Evolutionary conservation across 768 basidiomycete species (phyloP).

Genomic region (Suillus luteus): DNA sequence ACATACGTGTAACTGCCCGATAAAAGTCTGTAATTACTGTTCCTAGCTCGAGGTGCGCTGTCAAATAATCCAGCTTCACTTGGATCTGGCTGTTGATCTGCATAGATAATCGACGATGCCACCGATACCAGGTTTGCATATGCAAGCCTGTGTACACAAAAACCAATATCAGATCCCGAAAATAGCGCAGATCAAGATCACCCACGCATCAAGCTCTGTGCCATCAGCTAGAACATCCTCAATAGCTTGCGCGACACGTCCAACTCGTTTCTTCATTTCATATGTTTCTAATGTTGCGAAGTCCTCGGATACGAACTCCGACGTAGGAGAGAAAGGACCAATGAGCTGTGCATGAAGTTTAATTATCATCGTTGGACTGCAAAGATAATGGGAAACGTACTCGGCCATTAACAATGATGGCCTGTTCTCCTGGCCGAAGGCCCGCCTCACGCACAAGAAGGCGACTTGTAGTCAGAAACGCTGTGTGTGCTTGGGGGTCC

Average conservation of each 20-base stretch:
- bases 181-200: conserved; percentile 11
- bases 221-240: conserved; percentile 47
- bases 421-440: conserved; percentile 61
- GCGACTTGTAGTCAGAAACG: conserved; percentile 47
- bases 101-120: conserved; percentile 71
- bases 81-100: conserved; percentile 70
- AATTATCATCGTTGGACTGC: conserved; percentile 10
- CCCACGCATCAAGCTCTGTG: conserved; percentile 45
- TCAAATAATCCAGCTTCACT: conserved; percentile 76
- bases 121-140: conserved; percentile 63
- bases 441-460: conserved; percentile 56
- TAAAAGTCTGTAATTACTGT: conserved; percentile 59
- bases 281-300: conserved; percentile 70
- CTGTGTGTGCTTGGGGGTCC: conserved; percentile 36
- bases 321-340: conserved; percentile 59
- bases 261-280: conserved; percentile 71
- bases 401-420: conserved; percentile 79
- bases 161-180: conserved; percentile 8
- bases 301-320: conserved; percentile 69
- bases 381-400: conserved; percentile 45
- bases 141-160: conserved; percentile 42
- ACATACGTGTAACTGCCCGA: conserved; percentile 67
- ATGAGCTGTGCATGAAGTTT: conserved; percentile 55
- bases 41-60: conserved; percentile 58
- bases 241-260: conserved; percentile 69